Evolutionary conservation across 2,329 filamentous ascomycete species (phyloP), one percentile per base, ranked within the genome.

Genomic region (Emergomyces orientalis): DNA sequence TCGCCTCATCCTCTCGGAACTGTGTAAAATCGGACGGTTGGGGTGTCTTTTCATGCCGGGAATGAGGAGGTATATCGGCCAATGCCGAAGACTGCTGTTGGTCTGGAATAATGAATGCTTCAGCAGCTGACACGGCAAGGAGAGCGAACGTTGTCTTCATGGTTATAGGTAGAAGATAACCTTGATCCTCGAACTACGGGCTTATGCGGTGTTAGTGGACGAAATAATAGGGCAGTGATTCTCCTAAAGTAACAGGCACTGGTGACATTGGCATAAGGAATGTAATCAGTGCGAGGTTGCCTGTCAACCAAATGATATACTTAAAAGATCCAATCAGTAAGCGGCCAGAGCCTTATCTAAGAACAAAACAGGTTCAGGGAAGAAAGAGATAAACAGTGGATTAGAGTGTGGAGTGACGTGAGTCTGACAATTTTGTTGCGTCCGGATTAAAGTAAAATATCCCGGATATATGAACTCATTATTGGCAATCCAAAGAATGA

Each of bases 51-150:
- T 52, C 25, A 19, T 49, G 25, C 8, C 25, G 14, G n/a, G 5
- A 62, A 45, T 39, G 64, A 62, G 41, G 51, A 68, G 56, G 32
- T 64, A 49, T n/a, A 47, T 64, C 58, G 17, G 39, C 41, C 7
- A 59, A 19, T 17, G 61, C 75, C 66, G 59, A 72, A 65, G 82
- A 75, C 58, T 81, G 72, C 63, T 80, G 71, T 65, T 81, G 76
- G 58, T 79, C 73, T 27, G 81, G 79, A 62, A 83, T 74, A 56
- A 83, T 79, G 62, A 83, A 75, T 58, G 80, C 81, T 57, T 78
- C 73, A 64, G 75, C 72, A 62, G 81, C 67, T 17, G 79, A 77
- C 62, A 78, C 75, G 32, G 81, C 71, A 64, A 80, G 74, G 67
- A 82, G 69, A 47, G 81, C 65, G 59, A 74, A 71, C 55, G 72